Evolutionary conservation across 768 basidiomycete species (phyloP), one percentile per base, ranked within the genome.

Genomic region (Hirschioporus abietinus): DNA sequence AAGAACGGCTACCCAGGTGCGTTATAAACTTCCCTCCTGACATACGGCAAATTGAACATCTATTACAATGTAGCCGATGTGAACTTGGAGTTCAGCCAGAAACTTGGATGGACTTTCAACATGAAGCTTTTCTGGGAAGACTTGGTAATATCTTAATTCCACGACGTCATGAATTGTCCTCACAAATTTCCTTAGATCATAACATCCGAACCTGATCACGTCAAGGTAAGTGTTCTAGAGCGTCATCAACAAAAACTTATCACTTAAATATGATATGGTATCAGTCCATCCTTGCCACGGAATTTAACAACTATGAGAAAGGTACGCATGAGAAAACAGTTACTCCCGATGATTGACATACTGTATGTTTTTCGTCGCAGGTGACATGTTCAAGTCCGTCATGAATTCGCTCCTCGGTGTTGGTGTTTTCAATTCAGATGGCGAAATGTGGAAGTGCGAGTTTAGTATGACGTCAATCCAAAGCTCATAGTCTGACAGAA

Each of bases 361-460:
- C 64, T 8, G 57, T 18, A 23, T 60, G 58, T 8, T 27, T 35
- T 3, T 18, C 20, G 57, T 7, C n/a, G 52, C 36, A 74, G 76
- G 76, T 62, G 68, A 67, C 1, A 52, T 60, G 6, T 71, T 75
- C 57, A 52, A 64, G 25, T 52, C 42, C 34, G 71, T 72, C 20
- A 68, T 76, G 60, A 36, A 71, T 9, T 75, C 77, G 2, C 72
- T 86, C 5, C 75, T 88, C 3, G 87, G 87, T 17, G 79, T 79
- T 6, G 88, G 88, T 0, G 85, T 88, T 0, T 88, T 88, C 75
- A 86, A 83, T 68, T 79, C 84, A n/a, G n/a, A n/a, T n/a, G n/a
- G n/a, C n/a, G n/a, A n/a, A n/a, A n/a, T n/a, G n/a, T n/a, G n/a
- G n/a, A 1, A 84, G 86, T 70, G 86, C 88, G 70, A 59, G 75